Evolutionary conservation across 352 stramenopile genomes (phyloP).

Genomic region (Globisporangium emineosum): DNA sequence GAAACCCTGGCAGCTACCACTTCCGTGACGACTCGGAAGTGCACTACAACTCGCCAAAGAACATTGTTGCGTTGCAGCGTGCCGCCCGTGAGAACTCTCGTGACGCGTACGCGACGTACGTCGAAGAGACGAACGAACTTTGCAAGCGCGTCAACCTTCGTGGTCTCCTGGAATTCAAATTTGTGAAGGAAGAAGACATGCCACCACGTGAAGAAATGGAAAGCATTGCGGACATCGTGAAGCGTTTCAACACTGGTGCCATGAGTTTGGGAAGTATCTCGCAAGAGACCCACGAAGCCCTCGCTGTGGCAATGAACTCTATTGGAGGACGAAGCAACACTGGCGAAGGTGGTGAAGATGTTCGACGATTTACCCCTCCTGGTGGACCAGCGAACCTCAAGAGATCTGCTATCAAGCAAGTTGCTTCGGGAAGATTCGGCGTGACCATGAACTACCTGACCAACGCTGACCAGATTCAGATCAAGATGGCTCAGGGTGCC

Average conservation of each 20-base stretch:
- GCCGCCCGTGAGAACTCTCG: constrained; percentile 91
- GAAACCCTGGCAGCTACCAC: constrained; percentile 95
- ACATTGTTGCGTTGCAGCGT: constrained; percentile 94
- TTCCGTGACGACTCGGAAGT: constrained; percentile 93
- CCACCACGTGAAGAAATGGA: constrained; percentile 92
- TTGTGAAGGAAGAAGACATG: constrained; percentile 87
- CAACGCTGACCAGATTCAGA: constrained; percentile 97
- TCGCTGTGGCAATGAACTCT: constrained; percentile 95
- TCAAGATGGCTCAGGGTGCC: constrained; percentile 98
- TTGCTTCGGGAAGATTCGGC: constrained; percentile 94
- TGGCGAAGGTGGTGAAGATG: constrained; percentile 95
- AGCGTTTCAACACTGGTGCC: constrained; percentile 95
- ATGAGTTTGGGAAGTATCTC: constrained; percentile 97
- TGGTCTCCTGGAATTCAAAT: constrained; percentile 94
- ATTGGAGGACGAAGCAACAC: constrained; percentile 95
- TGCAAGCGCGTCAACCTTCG: constrained; percentile 91
- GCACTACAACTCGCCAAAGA: constrained; percentile 95
- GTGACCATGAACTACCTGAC: constrained; percentile 97
- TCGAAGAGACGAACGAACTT: constrained; percentile 86
- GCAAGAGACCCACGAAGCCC: constrained; percentile 93
- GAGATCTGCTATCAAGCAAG: constrained; percentile 94
- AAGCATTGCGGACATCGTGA: constrained; percentile 91
- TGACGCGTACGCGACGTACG: constrained; percentile 92
- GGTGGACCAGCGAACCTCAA: constrained; percentile 45
- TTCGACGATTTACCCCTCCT: constrained; percentile 57